Evolutionary conservation across 2,329 filamentous ascomycete genomes (phyloP).

Genomic region (Dactylellina cionopaga): DNA sequence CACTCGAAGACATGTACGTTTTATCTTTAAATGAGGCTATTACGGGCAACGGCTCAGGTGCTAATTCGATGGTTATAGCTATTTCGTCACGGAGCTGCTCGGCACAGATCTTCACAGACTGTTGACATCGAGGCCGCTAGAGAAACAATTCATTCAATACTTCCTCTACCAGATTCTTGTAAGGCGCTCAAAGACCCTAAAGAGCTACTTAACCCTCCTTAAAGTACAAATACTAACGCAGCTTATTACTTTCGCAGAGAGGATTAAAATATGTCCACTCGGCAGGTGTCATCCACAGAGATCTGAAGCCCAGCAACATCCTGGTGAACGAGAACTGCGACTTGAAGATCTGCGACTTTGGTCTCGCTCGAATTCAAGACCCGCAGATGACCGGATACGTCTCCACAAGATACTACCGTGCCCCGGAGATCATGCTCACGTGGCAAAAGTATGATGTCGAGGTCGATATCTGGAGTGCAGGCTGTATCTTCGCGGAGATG

Average conservation of each 20-base stretch:
- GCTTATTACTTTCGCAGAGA: slow-evolving; percentile 70
- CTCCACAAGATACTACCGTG: slow-evolving; percentile 97
- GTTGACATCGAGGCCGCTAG: slow-evolving; percentile 90
- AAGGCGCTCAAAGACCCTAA: slow-evolving; percentile 59
- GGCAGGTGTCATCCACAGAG: slow-evolving; percentile 94
- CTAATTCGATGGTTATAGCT: slow-evolving; percentile 67
- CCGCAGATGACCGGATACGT: slow-evolving; percentile 99
- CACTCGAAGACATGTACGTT: slow-evolving; percentile 93
- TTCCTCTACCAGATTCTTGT: slow-evolving; percentile 99
- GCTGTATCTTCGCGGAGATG: slow-evolving; percentile 99
- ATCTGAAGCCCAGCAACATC: slow-evolving; percentile 98
- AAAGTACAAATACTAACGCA: not conserved
- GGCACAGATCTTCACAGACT: slow-evolving; percentile 96
- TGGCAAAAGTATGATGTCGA: slow-evolving; percentile 99
- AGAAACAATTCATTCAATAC: slow-evolving; percentile 99
- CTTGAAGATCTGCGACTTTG: slow-evolving; percentile 99
- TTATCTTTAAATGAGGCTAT: not conserved
- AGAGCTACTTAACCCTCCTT: not conserved
- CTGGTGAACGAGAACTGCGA: slow-evolving; percentile 99
- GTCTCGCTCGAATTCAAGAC: slow-evolving; percentile 95
- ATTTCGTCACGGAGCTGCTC: slow-evolving; percentile 97
- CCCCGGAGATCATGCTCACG: slow-evolving; percentile 99
- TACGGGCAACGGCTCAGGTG: slow-evolving; percentile 4
- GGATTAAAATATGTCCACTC: slow-evolving; percentile 99
- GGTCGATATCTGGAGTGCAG: slow-evolving; percentile 99